These are phyloP conservation scores for Populus pruinosa DNA, from an alignment of 345 rosid species.

Conservation along the genomic window DNA sequence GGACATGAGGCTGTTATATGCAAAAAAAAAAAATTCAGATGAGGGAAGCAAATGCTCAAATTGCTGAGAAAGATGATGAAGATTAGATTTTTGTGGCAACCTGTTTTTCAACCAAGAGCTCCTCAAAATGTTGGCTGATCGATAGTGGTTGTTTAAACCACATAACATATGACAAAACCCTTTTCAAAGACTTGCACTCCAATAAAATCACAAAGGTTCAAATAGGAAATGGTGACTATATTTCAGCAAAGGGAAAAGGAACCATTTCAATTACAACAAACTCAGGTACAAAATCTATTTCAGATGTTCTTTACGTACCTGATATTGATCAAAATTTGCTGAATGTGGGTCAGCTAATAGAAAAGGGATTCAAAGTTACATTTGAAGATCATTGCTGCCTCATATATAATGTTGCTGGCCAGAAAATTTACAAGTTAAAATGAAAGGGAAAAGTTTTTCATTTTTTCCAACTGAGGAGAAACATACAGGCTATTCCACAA, in stretches of 20 bases:
- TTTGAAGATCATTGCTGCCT: constrained; percentile 8
- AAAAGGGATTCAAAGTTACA: neutral
- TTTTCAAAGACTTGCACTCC: neutral
- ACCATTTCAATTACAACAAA: neutral
- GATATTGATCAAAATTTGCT: constrained; percentile 15
- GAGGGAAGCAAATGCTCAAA: no score
- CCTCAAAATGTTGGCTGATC: neutral
- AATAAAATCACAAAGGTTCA: neutral
- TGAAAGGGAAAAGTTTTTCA: constrained; percentile 9
- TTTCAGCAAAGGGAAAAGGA: neutral
- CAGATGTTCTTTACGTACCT: constrained; percentile 10
- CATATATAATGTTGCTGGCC: neutral
- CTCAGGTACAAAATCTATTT: neutral
- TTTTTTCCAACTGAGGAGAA: neutral
- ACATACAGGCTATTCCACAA: neutral
- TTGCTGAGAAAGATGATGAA: no score
- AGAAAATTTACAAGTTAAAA: neutral
- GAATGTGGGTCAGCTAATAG: constrained; percentile 10
- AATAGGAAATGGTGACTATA: neutral
- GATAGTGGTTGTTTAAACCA: neutral
- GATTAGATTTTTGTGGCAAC: no score
- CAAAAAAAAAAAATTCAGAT: no score
- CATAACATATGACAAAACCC: neutral
- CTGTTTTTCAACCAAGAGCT: no score
- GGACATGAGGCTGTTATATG: no score